Evolutionary conservation across 192 early-diverging fungal genomes (phyloP), one percentile per base, ranked within the genome.

Genomic region (Entomortierella beljakovae): DNA sequence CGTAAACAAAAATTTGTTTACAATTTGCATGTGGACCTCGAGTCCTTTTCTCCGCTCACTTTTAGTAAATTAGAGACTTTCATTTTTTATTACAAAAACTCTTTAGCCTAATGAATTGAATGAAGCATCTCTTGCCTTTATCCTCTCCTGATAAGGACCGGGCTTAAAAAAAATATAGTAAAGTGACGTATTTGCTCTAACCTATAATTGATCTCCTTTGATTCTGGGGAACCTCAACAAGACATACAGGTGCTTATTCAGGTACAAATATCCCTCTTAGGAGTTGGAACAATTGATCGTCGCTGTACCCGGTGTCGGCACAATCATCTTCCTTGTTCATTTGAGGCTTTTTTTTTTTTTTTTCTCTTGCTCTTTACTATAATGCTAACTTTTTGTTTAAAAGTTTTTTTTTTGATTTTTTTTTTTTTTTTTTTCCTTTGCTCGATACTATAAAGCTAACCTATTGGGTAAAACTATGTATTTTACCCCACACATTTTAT

Each of bases 141-240:
- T 46, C 68, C 68, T 70, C 50, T 70, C 57, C 25, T 61, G 68
- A 70, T 70, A 70, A 70, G 58, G 57, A 61, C 57, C 58, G 68
- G 63, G 51, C 51, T 55, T 31, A 63, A 18, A 15, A 29, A 7
- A 11, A 20, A 46, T 46, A n/a, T 8, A 56, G 54, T 11, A 34
- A 59, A 22, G 32, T 18, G 43, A 34, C 43, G 28, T 18, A 31
- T 26, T 50, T 48, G 23, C 42, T 61, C 43, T n/a, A n/a, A 48
- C 23, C 34, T 6, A 64, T 52, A 10, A 60, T 32, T 26, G 32
- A 13, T n/a, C 11, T 28, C 11, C 55, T 10, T 1, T 33, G 11
- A 5, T 11, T 20, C 42, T 48, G 4, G 28, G 38, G 23, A 35
- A 26, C 59, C 11, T 52, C 6, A 43, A 13, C 18, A 9, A 43